Conservation (phyloP, 768 basidiomycete genomes). For the Chalciporus sphaerocephalus region DNA sequence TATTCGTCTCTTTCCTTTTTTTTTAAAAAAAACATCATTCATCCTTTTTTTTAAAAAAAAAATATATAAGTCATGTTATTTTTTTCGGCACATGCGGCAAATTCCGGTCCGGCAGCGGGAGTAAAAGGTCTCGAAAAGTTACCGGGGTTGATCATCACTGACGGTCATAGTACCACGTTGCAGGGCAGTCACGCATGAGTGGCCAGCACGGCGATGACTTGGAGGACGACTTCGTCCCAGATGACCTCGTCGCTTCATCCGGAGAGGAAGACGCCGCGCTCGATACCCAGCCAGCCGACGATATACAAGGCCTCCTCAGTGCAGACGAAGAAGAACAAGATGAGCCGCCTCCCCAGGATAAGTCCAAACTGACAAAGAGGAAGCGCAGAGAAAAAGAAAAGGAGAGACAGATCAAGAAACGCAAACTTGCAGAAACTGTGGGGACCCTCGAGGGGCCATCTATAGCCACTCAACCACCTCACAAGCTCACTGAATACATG, state of each 20-base stretch:
- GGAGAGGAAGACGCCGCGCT: constrained; percentile 46
- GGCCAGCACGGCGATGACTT: constrained; percentile 67
- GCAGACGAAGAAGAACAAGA: constrained; percentile 42
- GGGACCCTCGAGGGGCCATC: constrained; percentile 39
- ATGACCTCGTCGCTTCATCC: constrained; percentile 62
- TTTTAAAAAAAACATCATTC: too few relatives aligned
- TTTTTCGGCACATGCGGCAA: neutral
- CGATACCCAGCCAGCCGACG: constrained; percentile 31
- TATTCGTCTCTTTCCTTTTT: constrained; percentile 1
- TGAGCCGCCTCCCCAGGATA: constrained; percentile 19
- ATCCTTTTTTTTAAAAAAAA: too few relatives aligned
- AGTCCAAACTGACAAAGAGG: constrained; percentile 47
- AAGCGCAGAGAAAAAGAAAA: constrained; percentile 73
- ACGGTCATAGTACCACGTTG: too few relatives aligned
- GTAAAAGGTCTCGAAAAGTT: neutral
- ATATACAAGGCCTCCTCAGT: constrained; percentile 40
- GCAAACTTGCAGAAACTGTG: constrained; percentile 50
- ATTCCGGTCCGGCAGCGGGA: neutral
- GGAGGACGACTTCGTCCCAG: constrained; percentile 74
- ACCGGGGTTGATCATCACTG: too few relatives aligned
- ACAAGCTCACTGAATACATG: constrained; percentile 58
- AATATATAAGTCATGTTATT: too few relatives aligned
- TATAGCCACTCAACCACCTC: constrained; percentile 54
- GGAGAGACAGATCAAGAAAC: constrained; percentile 71
- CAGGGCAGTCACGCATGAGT: constrained; percentile 19